Percentiles rank a stretch among this genome's conserved stretches.
Evolutionary conservation across 208 protist species (phyloP).

Genomic region (Wallacemonas sp.): DNA sequence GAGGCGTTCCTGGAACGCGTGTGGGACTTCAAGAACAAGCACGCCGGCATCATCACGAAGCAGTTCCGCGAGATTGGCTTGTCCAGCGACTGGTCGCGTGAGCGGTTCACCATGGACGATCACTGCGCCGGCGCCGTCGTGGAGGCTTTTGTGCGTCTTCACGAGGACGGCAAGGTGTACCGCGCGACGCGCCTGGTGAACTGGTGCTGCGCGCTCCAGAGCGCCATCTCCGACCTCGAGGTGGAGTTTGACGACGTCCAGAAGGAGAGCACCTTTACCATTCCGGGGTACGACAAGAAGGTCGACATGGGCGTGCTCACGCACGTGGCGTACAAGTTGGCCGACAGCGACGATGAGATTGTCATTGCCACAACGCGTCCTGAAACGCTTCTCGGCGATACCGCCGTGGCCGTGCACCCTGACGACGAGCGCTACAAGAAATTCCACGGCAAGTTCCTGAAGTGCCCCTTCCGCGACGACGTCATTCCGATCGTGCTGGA

Average conservation of each 20-base stretch:
- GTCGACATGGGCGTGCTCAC: constrained; percentile 95
- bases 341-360: constrained; percentile 88
- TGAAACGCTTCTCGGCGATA: constrained; percentile 99
- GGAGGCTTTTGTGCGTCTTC: constrained; percentile 97
- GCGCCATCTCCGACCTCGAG: constrained; percentile 99
- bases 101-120: constrained; percentile 99
- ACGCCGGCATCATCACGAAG: constrained; percentile 92
- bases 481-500: constrained; percentile 98
- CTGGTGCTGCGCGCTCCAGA: constrained; percentile 98
- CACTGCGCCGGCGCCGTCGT: constrained; percentile 90
- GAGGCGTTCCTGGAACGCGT: constrained; percentile 97
- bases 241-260: constrained; percentile 93
- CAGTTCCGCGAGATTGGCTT: constrained; percentile 97
- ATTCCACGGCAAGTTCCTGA: constrained; percentile 94
- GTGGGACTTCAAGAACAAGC: constrained; percentile 98
- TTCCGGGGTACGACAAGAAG: constrained; percentile 90
- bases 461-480: constrained; percentile 96
- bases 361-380: constrained; percentile 98
- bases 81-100: constrained; percentile 98
- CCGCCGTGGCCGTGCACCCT: constrained; percentile 97
- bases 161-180: constrained; percentile 97
- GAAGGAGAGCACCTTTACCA: constrained; percentile 75
- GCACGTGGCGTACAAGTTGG: constrained; percentile 95
- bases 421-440: constrained; percentile 97
- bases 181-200: constrained; percentile 98